Base-by-base conservation (phyloP, 2,329 filamentous ascomycete species). In the Dactylellina haptotyla region DNA sequence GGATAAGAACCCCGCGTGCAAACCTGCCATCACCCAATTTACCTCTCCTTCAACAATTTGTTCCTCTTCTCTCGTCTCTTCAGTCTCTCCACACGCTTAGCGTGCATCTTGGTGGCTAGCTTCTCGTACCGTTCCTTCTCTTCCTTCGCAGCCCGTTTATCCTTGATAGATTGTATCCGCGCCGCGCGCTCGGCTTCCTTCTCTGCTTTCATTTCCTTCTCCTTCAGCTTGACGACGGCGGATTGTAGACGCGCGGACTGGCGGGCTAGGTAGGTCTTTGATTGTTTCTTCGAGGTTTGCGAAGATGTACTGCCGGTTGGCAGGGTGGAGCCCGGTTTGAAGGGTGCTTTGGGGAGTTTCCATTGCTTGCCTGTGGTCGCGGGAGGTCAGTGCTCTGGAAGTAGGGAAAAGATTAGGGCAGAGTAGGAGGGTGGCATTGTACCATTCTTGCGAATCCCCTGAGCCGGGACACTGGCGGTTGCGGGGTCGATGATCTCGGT, bases 61-160 rank as follows among this genome's bases (percentile, higher is more conserved):
- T 94, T 99, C 80, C 95, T 88, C 89, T 98, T 98, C 85, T 99
- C 95, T 82, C 92, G 91, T 80, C 93, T 87, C 88, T 93, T 97
- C 82, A 97, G 82, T 78, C 95, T 87, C 83, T 99, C 95, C 10
- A 98, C 90, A 75, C 93, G 87, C 86, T 97, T 98, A 82, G 87
- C 88, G 84, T 98, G 94, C 95, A 99, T 98, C 84, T 95, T 98
- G 83, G 93, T 92, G 18, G 93, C 94, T 87, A 99, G 87, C 84
- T 93, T 92, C 81, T 93, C 92, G 80, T 94, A 98, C 77, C 94
- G 86, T 79, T 93, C 92, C 82, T 90, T 93, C 84, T 98, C 95
- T 78, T 92, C 93, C 85, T 97, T 98, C 58, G 89, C 91, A 18
- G 88, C 90, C 77, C 92, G 87, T 82, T 90, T 93, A 76, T 96